Percentiles rank a stretch among this genome's conserved stretches.
Conservation (phyloP, 1,139 yeast genomes). For the Debaryomyces nepalensis region DNA sequence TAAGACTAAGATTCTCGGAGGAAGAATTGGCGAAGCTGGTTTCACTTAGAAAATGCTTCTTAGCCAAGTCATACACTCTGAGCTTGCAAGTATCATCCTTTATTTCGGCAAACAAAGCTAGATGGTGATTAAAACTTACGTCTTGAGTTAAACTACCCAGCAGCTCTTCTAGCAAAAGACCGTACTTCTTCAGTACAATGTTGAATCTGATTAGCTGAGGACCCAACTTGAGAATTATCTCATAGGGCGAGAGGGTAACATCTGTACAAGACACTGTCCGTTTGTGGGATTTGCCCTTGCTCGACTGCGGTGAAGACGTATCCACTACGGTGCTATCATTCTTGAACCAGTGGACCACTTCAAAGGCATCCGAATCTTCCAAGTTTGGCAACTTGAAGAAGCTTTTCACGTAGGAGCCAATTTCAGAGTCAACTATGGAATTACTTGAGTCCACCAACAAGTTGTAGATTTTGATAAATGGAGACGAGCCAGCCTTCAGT, state of each 20-base stretch:
- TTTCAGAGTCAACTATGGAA: constrained; percentile 18
- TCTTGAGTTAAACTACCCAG: background rate
- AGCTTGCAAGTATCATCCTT: constrained; percentile 1
- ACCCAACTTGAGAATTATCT: constrained; percentile 20
- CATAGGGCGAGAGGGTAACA: constrained; percentile 17
- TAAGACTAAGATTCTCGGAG: constrained; percentile 1
- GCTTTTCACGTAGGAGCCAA: constrained; percentile 25
- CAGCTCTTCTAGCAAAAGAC: constrained; percentile 1
- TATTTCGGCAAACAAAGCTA: constrained; percentile 5
- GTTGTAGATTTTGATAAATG: constrained; percentile 24
- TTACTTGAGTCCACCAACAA: constrained; percentile 16
- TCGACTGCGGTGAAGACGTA: constrained; percentile 10
- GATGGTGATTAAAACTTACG: constrained; percentile 6
- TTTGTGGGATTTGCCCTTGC: constrained; percentile 9
- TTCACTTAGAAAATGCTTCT: background rate
- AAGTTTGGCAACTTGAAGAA: constrained; percentile 22
- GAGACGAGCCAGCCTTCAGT: constrained; percentile 10
- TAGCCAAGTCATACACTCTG: background rate
- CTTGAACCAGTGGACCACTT: constrained; percentile 24
- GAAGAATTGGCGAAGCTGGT: background rate
- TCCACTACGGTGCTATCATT: constrained; percentile 11
- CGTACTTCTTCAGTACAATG: constrained; percentile 18
- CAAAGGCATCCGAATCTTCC: constrained; percentile 18
- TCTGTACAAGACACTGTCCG: constrained; percentile 13
- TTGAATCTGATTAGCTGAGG: constrained; percentile 20